Conservation (phyloP, 257 asterid genomes). For the Ligustrum vulgare region DNA sequence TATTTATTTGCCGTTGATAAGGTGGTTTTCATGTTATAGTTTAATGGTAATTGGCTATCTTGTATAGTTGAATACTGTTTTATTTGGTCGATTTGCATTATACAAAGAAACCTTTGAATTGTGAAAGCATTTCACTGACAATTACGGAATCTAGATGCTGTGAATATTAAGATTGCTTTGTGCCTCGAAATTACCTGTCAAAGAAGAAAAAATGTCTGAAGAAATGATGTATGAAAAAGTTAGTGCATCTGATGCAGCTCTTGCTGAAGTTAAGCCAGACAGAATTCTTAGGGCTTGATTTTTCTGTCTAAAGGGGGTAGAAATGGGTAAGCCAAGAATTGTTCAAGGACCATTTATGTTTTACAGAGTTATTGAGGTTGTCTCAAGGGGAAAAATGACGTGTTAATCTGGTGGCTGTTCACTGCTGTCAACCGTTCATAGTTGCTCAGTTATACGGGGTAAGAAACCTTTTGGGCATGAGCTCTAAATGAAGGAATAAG, state of each 20-base stretch:
- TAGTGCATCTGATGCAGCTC: background rate
- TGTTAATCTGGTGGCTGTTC: background rate
- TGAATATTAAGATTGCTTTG: background rate
- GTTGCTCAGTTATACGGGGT: too few species aligned
- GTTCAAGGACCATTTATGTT: constrained; percentile 2
- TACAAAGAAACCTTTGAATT: background rate
- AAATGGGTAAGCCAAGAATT: background rate
- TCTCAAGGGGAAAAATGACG: background rate
- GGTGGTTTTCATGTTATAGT: background rate
- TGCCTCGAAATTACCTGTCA: constrained; percentile 10
- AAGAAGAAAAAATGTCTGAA: constrained; percentile 16
- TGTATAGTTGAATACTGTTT: background rate
- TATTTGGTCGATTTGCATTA: background rate
- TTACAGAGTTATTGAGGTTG: background rate
- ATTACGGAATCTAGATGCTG: background rate
- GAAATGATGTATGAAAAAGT: background rate
- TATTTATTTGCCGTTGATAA: background rate
- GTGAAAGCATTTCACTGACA: background rate
- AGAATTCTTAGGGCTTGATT: constrained; percentile 3
- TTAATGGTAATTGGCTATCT: background rate
- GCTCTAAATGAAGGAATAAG: constrained; percentile 12
- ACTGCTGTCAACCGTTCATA: background rate
- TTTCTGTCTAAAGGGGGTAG: constrained; percentile 8
- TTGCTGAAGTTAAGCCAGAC: constrained; percentile 14
- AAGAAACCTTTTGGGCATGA: constrained; percentile 4